Evolutionary conservation across 108 stramenopile species (phyloP).

Genomic region (Aurantiochytrium sp.): DNA sequence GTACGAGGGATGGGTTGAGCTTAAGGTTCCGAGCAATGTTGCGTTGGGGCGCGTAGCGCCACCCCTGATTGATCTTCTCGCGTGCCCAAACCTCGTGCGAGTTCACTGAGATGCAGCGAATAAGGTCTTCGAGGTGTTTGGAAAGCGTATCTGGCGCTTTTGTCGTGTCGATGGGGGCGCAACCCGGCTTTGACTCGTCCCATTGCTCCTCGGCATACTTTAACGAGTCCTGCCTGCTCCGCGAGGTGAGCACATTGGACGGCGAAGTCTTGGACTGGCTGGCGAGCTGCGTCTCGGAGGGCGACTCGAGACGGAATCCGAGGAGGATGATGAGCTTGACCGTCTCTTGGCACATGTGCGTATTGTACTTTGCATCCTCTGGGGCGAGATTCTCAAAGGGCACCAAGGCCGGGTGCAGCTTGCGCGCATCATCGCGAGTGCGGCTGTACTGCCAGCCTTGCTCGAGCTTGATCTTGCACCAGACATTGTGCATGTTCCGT

Average conservation of each 20-base stretch:
- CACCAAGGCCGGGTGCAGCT: not conserved
- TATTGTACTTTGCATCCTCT: not conserved
- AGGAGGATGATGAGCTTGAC: not conserved
- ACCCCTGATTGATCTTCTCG: not conserved
- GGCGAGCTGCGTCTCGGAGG: not conserved
- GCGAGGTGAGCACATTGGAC: not conserved
- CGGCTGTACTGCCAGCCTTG: not conserved
- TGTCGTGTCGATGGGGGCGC: not conserved
- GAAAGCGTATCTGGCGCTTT: not conserved
- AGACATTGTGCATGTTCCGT: conserved; percentile 2
- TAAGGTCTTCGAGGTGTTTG: not conserved
- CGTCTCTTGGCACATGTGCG: not conserved
- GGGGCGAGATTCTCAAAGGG: not conserved
- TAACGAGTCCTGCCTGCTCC: not conserved
- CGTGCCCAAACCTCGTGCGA: conserved; percentile 20
- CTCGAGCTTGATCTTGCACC: not conserved
- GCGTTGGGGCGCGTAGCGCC: not conserved
- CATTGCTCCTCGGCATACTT: not conserved
- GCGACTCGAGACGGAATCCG: not conserved
- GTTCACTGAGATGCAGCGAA: not conserved
- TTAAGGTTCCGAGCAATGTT: not conserved
- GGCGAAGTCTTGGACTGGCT: not conserved
- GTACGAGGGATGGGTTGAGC: not conserved
- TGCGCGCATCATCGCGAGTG: not conserved
- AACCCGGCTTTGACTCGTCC: not conserved